These are phyloP conservation scores for Hypoxylon rickii DNA, from an alignment of 495 filamentous ascomycete genomes.

Conservation along the genomic window DNA sequence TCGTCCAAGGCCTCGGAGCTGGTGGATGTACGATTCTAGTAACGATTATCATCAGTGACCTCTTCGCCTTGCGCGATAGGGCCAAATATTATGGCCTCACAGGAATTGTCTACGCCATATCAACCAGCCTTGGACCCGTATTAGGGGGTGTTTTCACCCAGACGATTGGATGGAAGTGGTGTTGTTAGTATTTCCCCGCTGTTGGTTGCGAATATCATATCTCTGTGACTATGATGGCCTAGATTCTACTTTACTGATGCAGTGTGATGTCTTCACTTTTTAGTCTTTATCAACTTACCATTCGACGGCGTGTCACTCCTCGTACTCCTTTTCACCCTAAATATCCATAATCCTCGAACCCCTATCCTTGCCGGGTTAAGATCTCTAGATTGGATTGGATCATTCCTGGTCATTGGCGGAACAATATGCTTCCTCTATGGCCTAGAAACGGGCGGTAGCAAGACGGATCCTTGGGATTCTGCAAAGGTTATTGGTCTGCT, in stretches of 20 bases:
- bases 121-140: conserved; percentile 61
- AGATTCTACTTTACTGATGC: too few species aligned
- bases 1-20: conserved; percentile 82
- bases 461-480: conserved; percentile 75
- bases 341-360: conserved; percentile 76
- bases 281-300: conserved; percentile 80
- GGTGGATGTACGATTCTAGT: conserved; percentile 80
- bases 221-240: too few species aligned
- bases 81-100: conserved; percentile 54
- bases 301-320: conserved; percentile 71
- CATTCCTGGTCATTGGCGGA: conserved; percentile 69
- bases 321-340: conserved; percentile 70
- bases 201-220: too few species aligned
- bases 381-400: conserved; percentile 78
- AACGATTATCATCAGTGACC: conserved; percentile 80
- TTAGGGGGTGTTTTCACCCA: conserved; percentile 68
- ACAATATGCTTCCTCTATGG: conserved; percentile 84
- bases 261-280: too few species aligned
- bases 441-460: conserved; percentile 77
- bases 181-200: too few species aligned
- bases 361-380: conserved; percentile 70
- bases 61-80: conserved; percentile 69
- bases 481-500: conserved; percentile 77
- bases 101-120: conserved; percentile 58
- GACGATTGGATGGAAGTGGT: conserved; percentile 63